These are phyloP conservation scores for Diaporthe sp. DNA, from an alignment of 2,329 filamentous ascomycete species.

Conservation along the genomic window DNA sequence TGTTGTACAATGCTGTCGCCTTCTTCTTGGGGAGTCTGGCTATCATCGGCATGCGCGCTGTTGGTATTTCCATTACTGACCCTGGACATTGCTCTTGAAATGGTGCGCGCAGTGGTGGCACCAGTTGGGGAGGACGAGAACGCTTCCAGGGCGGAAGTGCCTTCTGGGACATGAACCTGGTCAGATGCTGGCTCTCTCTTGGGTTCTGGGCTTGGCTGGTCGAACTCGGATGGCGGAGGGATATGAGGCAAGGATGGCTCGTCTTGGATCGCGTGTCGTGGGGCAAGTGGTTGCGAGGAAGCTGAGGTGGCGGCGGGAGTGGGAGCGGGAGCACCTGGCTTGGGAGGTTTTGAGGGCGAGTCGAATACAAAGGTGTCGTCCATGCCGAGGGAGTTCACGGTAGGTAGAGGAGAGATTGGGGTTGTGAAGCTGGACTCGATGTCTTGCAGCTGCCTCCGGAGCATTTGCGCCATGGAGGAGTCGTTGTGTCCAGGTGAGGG, in stretches of 20 bases:
- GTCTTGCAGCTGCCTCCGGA: slow-evolving; percentile 71
- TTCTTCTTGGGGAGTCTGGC: slow-evolving; percentile 42
- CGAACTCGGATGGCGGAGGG: slow-evolving; percentile 1
- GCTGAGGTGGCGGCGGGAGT: slow-evolving; percentile 3
- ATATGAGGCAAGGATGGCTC: slow-evolving; percentile 33
- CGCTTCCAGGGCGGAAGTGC: slow-evolving; percentile 65
- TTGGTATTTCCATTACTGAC: slow-evolving; percentile 49
- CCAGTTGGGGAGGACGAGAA: slow-evolving; percentile 71
- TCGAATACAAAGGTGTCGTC: slow-evolving; percentile 75
- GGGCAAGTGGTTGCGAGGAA: slow-evolving; percentile 15
- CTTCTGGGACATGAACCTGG: slow-evolving; percentile 36
- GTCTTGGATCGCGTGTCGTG: slow-evolving; percentile 29
- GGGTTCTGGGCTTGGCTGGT: slow-evolving; percentile 14
- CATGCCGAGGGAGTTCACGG: slow-evolving; percentile 59
- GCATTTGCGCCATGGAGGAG: slow-evolving; percentile 66
- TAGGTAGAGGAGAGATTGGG: slow-evolving; percentile 68
- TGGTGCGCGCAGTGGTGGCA: slow-evolving; percentile 66
- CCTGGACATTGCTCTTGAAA: slow-evolving; percentile 66
- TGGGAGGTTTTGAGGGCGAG: slow-evolving; percentile 51
- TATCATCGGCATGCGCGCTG: slow-evolving; percentile 43
- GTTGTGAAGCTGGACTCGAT: slow-evolving; percentile 77
- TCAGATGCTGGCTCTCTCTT: slow-evolving; percentile 39
- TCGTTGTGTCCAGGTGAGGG: slow-evolving; percentile 55
- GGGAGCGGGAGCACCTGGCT: slow-evolving; percentile 17
- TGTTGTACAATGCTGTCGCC: slow-evolving; percentile 45